These are phyloP conservation scores for Quercus tomentella DNA, from an alignment of 331 rosid genomes.

Conservation along the genomic window DNA sequence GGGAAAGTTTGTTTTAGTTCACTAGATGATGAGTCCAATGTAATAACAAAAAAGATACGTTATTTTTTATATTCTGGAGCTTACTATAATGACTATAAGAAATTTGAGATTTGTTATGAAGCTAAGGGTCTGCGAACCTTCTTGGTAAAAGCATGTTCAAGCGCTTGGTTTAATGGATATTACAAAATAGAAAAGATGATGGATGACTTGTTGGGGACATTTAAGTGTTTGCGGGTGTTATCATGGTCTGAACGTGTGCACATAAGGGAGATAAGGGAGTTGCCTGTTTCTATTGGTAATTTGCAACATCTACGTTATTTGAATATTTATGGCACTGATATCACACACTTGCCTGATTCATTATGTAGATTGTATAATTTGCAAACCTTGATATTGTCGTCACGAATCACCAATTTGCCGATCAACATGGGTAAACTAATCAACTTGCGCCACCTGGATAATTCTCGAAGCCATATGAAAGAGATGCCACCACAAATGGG, in stretches of 20 bases:
- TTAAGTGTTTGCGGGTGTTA: background rate
- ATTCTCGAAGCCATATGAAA: background rate
- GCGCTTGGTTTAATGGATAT: rapidly evolving
- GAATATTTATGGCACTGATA: slow-evolving; percentile 6
- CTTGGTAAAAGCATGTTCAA: background rate
- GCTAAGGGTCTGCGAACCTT: background rate
- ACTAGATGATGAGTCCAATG: background rate
- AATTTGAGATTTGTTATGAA: background rate
- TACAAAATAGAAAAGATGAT: too few relatives aligned
- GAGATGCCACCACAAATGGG: slow-evolving; percentile 12
- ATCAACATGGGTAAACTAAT: slow-evolving; percentile 1
- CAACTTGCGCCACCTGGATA: slow-evolving; percentile 17
- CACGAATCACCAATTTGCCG: background rate
- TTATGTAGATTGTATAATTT: slow-evolving; percentile 7
- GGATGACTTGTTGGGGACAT: background rate
- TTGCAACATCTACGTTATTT: slow-evolving; percentile 10
- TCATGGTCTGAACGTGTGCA: background rate
- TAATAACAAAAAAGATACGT: background rate
- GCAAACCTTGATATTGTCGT: slow-evolving; percentile 8
- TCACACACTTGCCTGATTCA: slow-evolving; percentile 5
- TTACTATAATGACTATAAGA: background rate
- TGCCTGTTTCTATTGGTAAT: slow-evolving; percentile 7
- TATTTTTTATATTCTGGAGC: background rate
- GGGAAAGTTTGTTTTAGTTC: background rate
- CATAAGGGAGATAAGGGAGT: background rate